phyloP scores from a whole-genome alignment of 148 eudicot genomes.

The Spergularia marina region DNA sequence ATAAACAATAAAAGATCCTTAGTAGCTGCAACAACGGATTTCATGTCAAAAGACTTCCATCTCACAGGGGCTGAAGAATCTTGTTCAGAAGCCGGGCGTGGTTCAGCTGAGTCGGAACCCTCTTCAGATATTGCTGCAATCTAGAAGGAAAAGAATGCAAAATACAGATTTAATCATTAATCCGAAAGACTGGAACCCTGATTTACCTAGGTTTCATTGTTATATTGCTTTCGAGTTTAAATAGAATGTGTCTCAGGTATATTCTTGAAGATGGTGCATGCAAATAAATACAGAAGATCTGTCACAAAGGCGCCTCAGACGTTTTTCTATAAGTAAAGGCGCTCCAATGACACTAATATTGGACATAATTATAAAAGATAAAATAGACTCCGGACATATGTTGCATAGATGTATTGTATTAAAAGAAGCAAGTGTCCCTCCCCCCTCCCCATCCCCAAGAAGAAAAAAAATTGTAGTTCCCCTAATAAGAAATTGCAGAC shows the following conservation, averaged over 20 bases:
- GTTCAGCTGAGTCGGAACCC: constrained; percentile 50
- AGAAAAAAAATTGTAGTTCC: no score
- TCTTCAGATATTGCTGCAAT: constrained; percentile 87
- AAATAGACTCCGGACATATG: neutral
- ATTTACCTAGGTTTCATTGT: neutral
- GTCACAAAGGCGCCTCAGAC: neutral
- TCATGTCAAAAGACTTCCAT: constrained; percentile 84
- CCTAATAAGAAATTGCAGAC: neutral
- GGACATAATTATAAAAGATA: neutral
- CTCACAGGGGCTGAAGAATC: constrained; percentile 45
- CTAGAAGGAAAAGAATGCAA: constrained; percentile 38
- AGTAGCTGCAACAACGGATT: constrained; percentile 82
- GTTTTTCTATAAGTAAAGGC: neutral
- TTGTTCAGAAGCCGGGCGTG: constrained; percentile 30
- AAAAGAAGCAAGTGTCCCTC: no score
- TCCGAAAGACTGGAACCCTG: neutral
- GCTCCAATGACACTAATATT: neutral
- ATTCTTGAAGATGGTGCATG: neutral
- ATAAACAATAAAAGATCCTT: constrained; percentile 86
- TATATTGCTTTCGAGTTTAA: neutral
- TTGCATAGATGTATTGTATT: neutral
- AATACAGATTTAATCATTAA: constrained; percentile 10
- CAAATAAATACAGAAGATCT: neutral
- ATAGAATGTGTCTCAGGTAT: neutral
- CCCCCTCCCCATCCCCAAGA: no score